A percentile compares a stretch with the other conserved stretches of the same genome.
These are phyloP conservation scores for Aspergillus incahuasiensis DNA, from an alignment of 495 filamentous ascomycete species.

Conservation along the genomic window DNA sequence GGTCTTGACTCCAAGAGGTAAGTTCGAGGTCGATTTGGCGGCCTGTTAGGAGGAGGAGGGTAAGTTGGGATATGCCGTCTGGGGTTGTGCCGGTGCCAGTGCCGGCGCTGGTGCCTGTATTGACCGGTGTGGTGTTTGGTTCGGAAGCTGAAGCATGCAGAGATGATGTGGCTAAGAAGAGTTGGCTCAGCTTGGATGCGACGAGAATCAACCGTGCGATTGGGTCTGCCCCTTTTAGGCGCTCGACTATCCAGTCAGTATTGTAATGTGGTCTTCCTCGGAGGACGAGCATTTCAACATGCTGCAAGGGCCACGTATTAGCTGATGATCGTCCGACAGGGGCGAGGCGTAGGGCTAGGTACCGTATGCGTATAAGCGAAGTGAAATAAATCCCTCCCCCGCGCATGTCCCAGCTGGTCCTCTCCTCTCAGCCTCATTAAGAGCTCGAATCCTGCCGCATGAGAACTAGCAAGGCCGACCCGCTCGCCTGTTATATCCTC, in stretches of 20 bases:
- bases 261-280: constrained; percentile 33
- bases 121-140: constrained; percentile 5
- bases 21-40: constrained; percentile 30
- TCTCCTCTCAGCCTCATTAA: constrained; percentile 36
- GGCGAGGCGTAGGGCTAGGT: constrained; percentile 6
- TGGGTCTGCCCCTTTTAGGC: constrained; percentile 31
- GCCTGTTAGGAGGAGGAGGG: constrained; percentile 23
- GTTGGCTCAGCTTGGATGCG: constrained; percentile 29
- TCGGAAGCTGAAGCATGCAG: constrained; percentile 5
- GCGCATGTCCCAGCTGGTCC: constrained; percentile 26
- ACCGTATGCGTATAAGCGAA: constrained; percentile 43
- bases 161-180: constrained; percentile 20
- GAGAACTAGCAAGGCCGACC: constrained; percentile 37
- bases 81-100: not conserved
- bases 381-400: constrained; percentile 38
- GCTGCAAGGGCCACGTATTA: constrained; percentile 20
- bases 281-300: constrained; percentile 36
- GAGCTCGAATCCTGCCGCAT: constrained; percentile 40
- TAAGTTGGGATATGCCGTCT: constrained; percentile 18
- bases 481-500: constrained; percentile 40
- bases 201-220: constrained; percentile 34
- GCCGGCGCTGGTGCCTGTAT: not conserved
- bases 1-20: constrained; percentile 30
- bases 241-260: constrained; percentile 27
- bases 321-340: not conserved